Percentiles rank a stretch among this genome's conserved stretches.
Conservation (phyloP, 129 eudicot species). For the Erigeron canadensis region DNA sequence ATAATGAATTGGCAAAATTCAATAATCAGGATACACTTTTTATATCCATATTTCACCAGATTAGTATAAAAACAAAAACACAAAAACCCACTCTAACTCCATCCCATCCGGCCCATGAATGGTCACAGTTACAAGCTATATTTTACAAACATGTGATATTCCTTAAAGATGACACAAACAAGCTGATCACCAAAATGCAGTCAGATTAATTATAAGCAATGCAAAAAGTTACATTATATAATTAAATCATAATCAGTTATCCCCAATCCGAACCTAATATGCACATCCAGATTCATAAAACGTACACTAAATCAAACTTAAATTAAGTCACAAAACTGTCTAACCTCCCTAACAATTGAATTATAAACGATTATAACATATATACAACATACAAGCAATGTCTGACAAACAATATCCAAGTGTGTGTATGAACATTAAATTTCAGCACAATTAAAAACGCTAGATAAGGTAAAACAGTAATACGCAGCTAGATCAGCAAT, state of each 20-base stretch:
- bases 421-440: too few relatives aligned
- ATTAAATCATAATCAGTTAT: too few relatives aligned
- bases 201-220: too few relatives aligned
- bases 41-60: not conserved
- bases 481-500: too few relatives aligned
- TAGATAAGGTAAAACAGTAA: too few relatives aligned
- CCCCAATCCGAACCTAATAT: too few relatives aligned
- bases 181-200: too few relatives aligned
- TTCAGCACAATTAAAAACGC: too few relatives aligned
- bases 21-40: constrained; percentile 1
- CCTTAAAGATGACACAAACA: too few relatives aligned
- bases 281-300: not conserved
- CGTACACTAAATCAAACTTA: not conserved
- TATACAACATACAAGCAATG: not conserved
- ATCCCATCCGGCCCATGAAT: constrained; percentile 1
- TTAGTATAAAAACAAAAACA: not conserved
- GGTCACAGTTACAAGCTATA: constrained; percentile 8
- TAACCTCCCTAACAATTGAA: not conserved
- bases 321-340: too few relatives aligned
- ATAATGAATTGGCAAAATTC: constrained; percentile 9
- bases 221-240: too few relatives aligned
- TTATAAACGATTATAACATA: not conserved
- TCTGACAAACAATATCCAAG: too few relatives aligned
- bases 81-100: not conserved
- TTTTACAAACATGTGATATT: constrained; percentile 11